Base-by-base conservation (phyloP, 495 filamentous ascomycete species). In the Talaromyces stipitatus region DNA sequence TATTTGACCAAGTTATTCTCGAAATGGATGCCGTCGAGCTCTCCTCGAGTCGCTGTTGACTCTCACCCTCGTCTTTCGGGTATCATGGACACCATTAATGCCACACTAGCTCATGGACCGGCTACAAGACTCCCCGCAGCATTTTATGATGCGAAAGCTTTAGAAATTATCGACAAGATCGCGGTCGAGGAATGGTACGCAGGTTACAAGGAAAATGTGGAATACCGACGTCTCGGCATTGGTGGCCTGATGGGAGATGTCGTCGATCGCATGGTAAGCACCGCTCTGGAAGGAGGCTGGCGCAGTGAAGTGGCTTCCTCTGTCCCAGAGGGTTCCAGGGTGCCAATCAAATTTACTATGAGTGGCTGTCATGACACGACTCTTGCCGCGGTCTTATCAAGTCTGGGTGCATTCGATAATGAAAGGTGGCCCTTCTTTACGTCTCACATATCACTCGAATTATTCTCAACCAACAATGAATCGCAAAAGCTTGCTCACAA, bases 341-440 rank as follows among this genome's bases (percentile, higher is more conserved):
- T 73, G 52, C 69, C 78, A n/a, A 78, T 86, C 60, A 86, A 83
- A 59, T 77, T 91, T 30, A 87, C 82, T 4, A 72, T 98, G 61
- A 87, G 83, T 62, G 94, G 94, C 18, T 96, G 91, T 62, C 94
- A 98, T 66, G 94, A 98, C 69, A 97, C 94, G 9, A 97, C 94
- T 18, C 76, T 97, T 8, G 94, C 89, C 4, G 89, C 79, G 0
- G 70, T 95, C 10, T 71, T 98, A 32, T 77, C 86, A 8, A 90
- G 87, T 59, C 62, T 97, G 1, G 94, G 94, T 8, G 85, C 87
- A 5, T 94, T 85, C 66, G 77, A 91, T 45, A 74, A 73, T 20
- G 78, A 82, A 46, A 77, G 76, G 22, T 98, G 94, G 94, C 94
- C 94, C 2, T 90, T 88, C 0, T 98, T 89, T 64, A 97, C 92